Evolutionary conservation across 306 rosid species (phyloP).

Genomic region (Pyrus betulifolia): DNA sequence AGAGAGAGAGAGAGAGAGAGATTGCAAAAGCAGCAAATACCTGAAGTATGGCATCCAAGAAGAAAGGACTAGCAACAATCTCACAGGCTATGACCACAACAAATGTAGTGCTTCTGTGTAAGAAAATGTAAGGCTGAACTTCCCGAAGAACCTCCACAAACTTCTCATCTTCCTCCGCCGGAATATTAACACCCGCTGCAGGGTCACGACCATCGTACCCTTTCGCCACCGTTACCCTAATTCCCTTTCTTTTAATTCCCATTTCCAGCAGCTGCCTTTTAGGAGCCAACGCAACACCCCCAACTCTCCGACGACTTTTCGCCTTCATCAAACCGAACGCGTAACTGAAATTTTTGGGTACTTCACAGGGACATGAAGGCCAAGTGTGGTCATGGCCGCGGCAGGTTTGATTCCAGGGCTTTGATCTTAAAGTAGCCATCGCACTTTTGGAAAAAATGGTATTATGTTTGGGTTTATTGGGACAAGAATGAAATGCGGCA

Average conservation of each 20-base stretch:
- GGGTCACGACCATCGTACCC: not conserved
- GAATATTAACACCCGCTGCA: not conserved
- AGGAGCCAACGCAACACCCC: not conserved
- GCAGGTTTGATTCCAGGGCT: slow-evolving; percentile 11
- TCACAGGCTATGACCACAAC: slow-evolving; percentile 51
- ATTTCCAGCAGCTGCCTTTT: not conserved
- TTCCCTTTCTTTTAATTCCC: slow-evolving; percentile 13
- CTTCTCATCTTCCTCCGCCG: slow-evolving; percentile 34
- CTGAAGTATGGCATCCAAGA: slow-evolving; percentile 50
- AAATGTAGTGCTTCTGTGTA: slow-evolving; percentile 38
- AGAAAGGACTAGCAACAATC: slow-evolving; percentile 33
- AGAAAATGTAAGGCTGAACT: slow-evolving; percentile 60
- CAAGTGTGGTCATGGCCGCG: not conserved
- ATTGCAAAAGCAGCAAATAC: slow-evolving; percentile 8
- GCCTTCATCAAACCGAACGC: not conserved
- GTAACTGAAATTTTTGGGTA: not conserved
- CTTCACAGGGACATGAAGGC: slow-evolving; percentile 8
- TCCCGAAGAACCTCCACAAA: slow-evolving; percentile 51
- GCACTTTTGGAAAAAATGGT: too few relatives aligned
- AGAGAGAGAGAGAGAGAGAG: too few relatives aligned
- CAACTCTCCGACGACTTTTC: not conserved
- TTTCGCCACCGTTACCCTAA: slow-evolving; percentile 13
- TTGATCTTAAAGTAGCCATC: slow-evolving; percentile 32
- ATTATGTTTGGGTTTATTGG: not conserved
- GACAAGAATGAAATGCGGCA: slow-evolving; percentile 10